Conservation (phyloP, 495 filamentous ascomycete genomes). For the Penicillium ucsense region DNA sequence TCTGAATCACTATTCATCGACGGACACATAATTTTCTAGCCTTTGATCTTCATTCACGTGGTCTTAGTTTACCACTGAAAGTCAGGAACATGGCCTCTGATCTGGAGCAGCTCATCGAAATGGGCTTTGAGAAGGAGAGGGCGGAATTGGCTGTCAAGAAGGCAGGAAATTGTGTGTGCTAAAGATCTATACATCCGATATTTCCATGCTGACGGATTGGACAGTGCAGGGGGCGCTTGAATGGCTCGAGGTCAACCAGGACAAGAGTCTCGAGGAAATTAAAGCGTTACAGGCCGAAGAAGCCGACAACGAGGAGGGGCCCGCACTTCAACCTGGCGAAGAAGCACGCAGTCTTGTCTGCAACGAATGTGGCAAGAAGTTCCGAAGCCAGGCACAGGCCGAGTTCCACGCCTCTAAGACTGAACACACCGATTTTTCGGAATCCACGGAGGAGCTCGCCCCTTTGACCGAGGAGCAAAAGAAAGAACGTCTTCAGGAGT, state of each 20-base stretch:
- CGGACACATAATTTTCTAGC: background rate
- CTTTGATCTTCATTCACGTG: background rate
- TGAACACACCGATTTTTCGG: constrained; percentile 82
- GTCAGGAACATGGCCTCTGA: constrained; percentile 52
- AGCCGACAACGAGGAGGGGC: constrained; percentile 44
- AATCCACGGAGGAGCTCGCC: constrained; percentile 84
- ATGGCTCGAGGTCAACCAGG: constrained; percentile 87
- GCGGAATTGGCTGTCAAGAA: constrained; percentile 75
- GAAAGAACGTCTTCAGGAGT: constrained; percentile 62
- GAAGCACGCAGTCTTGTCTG: constrained; percentile 61
- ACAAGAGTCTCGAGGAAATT: constrained; percentile 72
- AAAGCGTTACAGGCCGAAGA: constrained; percentile 30
- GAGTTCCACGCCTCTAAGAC: constrained; percentile 87
- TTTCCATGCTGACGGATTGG: background rate
- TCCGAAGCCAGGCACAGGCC: constrained; percentile 68
- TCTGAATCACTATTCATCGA: background rate
- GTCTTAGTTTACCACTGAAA: background rate
- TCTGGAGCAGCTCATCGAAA: constrained; percentile 74
- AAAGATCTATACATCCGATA: background rate
- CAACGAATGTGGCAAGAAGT: constrained; percentile 89
- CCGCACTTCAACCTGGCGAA: constrained; percentile 51
- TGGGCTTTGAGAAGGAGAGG: constrained; percentile 83
- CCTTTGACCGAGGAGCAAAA: constrained; percentile 91
- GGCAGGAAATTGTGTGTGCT: constrained; percentile 57
- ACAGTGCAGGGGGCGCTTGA: constrained; percentile 81